Conservation (phyloP, 768 basidiomycete species). For the Leccinum ochraceum region DNA sequence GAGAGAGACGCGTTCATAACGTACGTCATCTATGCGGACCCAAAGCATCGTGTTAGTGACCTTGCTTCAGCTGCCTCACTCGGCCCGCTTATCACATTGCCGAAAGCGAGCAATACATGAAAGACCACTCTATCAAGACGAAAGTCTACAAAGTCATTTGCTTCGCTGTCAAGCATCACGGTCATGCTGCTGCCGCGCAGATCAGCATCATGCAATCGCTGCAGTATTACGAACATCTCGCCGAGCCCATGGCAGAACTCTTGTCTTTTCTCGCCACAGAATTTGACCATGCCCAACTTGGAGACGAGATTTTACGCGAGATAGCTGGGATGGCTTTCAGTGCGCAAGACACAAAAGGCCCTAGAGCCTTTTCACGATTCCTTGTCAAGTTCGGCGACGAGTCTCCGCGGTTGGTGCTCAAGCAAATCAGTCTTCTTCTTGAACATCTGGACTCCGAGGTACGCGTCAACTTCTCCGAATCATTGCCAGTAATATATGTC, state of each 20-base stretch:
- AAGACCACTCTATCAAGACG: slow-evolving; percentile 63
- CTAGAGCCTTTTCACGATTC: slow-evolving; percentile 83
- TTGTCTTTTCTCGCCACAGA: slow-evolving; percentile 77
- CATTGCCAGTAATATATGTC: not conserved
- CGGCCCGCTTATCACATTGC: slow-evolving; percentile 85
- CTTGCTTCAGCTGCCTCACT: slow-evolving; percentile 70
- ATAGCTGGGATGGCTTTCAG: slow-evolving; percentile 77
- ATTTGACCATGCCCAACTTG: slow-evolving; percentile 86
- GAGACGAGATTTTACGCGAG: slow-evolving; percentile 89
- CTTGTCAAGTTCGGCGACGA: slow-evolving; percentile 79
- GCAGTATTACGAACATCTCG: slow-evolving; percentile 92
- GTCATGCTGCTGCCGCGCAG: slow-evolving; percentile 80
- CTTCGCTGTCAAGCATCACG: slow-evolving; percentile 88
- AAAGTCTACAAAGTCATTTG: slow-evolving; percentile 90
- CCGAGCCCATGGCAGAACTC: slow-evolving; percentile 93
- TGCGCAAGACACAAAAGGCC: slow-evolving; percentile 83
- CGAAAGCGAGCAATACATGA: slow-evolving; percentile 90
- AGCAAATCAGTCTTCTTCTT: slow-evolving; percentile 85
- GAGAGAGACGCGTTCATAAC: slow-evolving; percentile 86
- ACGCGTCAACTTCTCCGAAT: slow-evolving; percentile 12
- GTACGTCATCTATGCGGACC: slow-evolving; percentile 30
- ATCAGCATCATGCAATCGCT: slow-evolving; percentile 89
- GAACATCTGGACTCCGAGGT: slow-evolving; percentile 93
- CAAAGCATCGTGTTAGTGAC: slow-evolving; percentile 1
- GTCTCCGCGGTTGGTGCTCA: slow-evolving; percentile 76